Base-by-base conservation (phyloP, 1,284 basidiomycete genomes). In the Xerocomus minutiporus region DNA sequence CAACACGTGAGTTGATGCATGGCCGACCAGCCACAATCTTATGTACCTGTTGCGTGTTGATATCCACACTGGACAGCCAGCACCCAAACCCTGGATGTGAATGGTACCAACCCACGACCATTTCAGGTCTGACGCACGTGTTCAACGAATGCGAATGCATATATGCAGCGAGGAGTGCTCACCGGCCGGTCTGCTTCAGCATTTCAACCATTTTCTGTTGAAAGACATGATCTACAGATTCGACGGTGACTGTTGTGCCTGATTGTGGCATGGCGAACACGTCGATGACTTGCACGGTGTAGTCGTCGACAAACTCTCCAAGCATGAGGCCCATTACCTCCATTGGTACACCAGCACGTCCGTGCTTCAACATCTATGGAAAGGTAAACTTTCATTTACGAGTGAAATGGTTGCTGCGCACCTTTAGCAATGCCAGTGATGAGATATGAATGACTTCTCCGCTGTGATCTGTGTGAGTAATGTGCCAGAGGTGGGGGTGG, bases 211-310 rank as follows among this genome's bases (percentile, higher is more conserved):
- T 99, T 73, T 90, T 97, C 15, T 87, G 90, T 73, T 99, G 97
- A 75, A 99, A 99, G 34, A 99, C 97, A 61, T 98, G 94, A 73
- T 99, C 97, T 3, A 99, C 97, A 12, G 96, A 97, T 73, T 99
- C 96, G 60, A 99, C 96, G 50, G 93, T 96, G 45, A 99, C 96
- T 0, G 94, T 97, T 15, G 97, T 99, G 59, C 97, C 97, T 17
- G 93, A 95, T 68, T 99, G 97, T 34, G 97, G 97, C 97, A 99
- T 99, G 43, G 97, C 97, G 67, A 99, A 99, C 57, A 99, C 97
- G 68, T 99, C 97, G 67, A 98, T 91, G 51, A 97, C 95, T 69
- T 96, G 88, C 20, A 96, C 91, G 0, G 94, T 97, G 75, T 97
- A 99, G 68, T 99, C 97, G 75, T 99, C 97, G 45, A 99, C 92